Conservation (phyloP, 805 yeast species). For the Suhomyces xylopsoci region DNA sequence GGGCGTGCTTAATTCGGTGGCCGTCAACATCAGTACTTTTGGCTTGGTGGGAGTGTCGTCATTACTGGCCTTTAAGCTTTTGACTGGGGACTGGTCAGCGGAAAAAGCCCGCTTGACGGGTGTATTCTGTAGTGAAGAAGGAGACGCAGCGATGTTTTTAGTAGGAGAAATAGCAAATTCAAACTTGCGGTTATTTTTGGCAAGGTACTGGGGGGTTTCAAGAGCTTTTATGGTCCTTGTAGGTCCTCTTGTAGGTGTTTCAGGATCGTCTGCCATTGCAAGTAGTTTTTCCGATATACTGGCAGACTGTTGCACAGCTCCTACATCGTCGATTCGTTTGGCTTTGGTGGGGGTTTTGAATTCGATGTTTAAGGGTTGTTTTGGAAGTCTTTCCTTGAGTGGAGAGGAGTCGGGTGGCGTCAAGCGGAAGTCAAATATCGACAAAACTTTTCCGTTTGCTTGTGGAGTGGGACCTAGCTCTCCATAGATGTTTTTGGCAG, state of each 20-base stretch:
- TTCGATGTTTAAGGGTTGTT: neutral
- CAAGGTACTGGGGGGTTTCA: slow-evolving; percentile 25
- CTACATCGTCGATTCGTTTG: neutral
- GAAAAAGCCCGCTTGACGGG: neutral
- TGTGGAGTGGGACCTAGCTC: slow-evolving; percentile 89
- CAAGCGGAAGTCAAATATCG: slow-evolving; percentile 60
- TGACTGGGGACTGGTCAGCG: neutral
- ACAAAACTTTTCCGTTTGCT: slow-evolving; percentile 68
- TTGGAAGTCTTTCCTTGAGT: slow-evolving; percentile 15
- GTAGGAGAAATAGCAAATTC: slow-evolving; percentile 6
- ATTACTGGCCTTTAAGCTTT: too few species aligned
- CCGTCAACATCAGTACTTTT: neutral
- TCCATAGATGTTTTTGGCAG: slow-evolving; percentile 4
- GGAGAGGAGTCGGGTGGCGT: slow-evolving; percentile 47
- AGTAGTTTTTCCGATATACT: slow-evolving; percentile 6
- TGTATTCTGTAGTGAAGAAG: neutral
- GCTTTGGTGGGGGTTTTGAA: slow-evolving; percentile 38
- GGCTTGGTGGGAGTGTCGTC: neutral
- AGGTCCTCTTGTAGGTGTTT: neutral
- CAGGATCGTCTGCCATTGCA: neutral
- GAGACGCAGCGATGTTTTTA: neutral
- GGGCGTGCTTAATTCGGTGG: slow-evolving; percentile 2
- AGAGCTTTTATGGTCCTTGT: neutral
- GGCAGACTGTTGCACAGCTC: neutral
- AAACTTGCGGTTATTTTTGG: slow-evolving; percentile 15